These are phyloP conservation scores for Pichiaceae sp. DNA, from an alignment of 1,139 yeast species.

Conservation along the genomic window DNA sequence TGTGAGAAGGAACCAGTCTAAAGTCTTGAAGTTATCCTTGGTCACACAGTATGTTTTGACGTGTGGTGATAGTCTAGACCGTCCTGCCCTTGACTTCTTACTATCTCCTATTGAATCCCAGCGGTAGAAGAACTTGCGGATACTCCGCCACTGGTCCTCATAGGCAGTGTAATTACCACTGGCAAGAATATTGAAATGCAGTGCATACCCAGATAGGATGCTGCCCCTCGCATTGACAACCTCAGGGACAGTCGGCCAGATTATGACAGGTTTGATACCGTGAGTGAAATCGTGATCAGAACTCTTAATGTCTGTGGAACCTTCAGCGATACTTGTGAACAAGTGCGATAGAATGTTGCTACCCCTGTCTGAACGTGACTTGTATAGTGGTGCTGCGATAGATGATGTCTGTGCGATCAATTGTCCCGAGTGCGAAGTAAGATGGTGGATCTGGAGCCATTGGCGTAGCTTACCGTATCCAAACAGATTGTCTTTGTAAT, in stretches of 20 bases:
- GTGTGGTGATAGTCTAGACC: slow-evolving; percentile 33
- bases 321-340: slow-evolving; percentile 32
- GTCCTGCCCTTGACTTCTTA: slow-evolving; percentile 16
- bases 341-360: slow-evolving; percentile 48
- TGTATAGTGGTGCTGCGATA: slow-evolving; percentile 45
- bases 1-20: slow-evolving; percentile 59
- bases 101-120: slow-evolving; percentile 15
- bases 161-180: slow-evolving; percentile 18
- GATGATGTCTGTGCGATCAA: slow-evolving; percentile 47
- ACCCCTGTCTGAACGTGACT: slow-evolving; percentile 13
- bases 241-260: slow-evolving; percentile 50
- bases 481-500: slow-evolving; percentile 19
- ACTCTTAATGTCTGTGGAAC: slow-evolving; percentile 15
- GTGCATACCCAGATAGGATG: slow-evolving; percentile 40
- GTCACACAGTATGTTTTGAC: slow-evolving; percentile 39
- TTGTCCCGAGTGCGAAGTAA: slow-evolving; percentile 29
- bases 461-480: slow-evolving; percentile 48
- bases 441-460: slow-evolving; percentile 28
- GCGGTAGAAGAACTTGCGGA: slow-evolving; percentile 14
- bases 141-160: slow-evolving; percentile 17
- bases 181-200: slow-evolving; percentile 38
- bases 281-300: slow-evolving; percentile 23
- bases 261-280: slow-evolving; percentile 36
- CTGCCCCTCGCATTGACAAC: slow-evolving; percentile 30
- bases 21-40: slow-evolving; percentile 37